Conservation (phyloP, 1,284 basidiomycete genomes). For the Kalmanozyma brasiliensis region DNA sequence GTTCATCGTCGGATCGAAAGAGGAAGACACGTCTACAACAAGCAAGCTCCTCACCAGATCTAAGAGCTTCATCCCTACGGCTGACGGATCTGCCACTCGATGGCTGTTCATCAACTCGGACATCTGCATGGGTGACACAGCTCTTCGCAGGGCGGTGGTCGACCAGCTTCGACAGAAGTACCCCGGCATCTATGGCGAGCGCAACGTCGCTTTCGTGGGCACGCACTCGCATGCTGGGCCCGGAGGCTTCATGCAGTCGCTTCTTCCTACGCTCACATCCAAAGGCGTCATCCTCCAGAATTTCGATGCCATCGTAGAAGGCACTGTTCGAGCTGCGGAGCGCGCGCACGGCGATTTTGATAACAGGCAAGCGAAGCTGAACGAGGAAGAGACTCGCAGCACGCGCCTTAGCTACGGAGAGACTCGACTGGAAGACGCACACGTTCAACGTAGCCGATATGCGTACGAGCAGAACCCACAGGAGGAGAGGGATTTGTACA, state of each 20-base stretch:
- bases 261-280: constrained; percentile 80
- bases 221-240: constrained; percentile 83
- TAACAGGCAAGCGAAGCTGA: constrained; percentile 5
- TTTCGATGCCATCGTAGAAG: constrained; percentile 77
- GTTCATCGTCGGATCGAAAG: constrained; percentile 75
- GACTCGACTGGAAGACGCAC: constrained; percentile 75
- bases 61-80: constrained; percentile 38
- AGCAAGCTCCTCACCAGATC: constrained; percentile 8
- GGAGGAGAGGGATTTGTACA: constrained; percentile 53
- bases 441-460: constrained; percentile 72
- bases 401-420: constrained; percentile 72
- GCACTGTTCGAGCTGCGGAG: constrained; percentile 77
- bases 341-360: constrained; percentile 75
- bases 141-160: constrained; percentile 78
- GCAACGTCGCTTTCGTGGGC: constrained; percentile 79
- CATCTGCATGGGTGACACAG: constrained; percentile 76
- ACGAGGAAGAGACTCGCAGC: constrained; percentile 4
- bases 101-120: constrained; percentile 82
- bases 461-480: constrained; percentile 58
- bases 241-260: constrained; percentile 78
- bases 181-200: constrained; percentile 76
- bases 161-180: constrained; percentile 73
- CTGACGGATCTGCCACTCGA: constrained; percentile 65
- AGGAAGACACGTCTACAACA: constrained; percentile 1
- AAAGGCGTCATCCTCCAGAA: constrained; percentile 75